phyloP scores from a whole-genome alignment of 768 basidiomycete genomes.

The Naganishia vishniacii region DNA sequence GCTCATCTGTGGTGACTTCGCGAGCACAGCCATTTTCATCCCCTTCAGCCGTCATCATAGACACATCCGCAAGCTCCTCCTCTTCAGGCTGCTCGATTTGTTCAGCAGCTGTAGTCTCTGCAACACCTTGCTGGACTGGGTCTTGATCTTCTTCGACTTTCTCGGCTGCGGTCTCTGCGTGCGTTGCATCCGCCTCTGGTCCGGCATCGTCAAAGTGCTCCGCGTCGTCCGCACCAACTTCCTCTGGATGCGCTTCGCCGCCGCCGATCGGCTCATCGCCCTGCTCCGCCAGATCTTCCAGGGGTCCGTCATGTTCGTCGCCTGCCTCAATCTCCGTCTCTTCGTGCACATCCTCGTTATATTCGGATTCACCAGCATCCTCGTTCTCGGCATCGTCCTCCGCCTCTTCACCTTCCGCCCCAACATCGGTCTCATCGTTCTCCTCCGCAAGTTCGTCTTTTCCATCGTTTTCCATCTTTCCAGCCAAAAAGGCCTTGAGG shows the following conservation, averaged over 20 bases:
- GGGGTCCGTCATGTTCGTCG: neutral
- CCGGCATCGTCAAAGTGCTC: neutral
- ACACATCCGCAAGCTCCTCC: constrained; percentile 17
- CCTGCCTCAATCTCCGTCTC: constrained; percentile 10
- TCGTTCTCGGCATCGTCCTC: constrained; percentile 2
- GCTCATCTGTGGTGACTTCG: neutral
- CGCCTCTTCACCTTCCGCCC: neutral
- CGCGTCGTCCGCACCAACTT: neutral
- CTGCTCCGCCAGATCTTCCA: neutral
- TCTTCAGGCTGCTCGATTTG: constrained; percentile 22
- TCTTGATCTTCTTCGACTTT: constrained; percentile 49
- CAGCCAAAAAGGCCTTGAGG: constrained; percentile 14
- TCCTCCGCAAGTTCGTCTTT: constrained; percentile 11
- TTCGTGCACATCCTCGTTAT: constrained; percentile 9
- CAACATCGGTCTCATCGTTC: constrained; percentile 22
- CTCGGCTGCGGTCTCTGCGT: constrained; percentile 10
- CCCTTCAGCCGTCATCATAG: constrained; percentile 18
- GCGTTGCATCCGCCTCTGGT: no score
- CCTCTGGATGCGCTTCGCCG: neutral
- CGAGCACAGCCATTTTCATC: constrained; percentile 14
- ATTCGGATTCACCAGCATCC: neutral
- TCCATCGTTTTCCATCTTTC: constrained; percentile 22
- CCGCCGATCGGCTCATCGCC: constrained; percentile 2
- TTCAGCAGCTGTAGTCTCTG: constrained; percentile 12
- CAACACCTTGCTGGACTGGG: constrained; percentile 41